phyloP scores from a whole-genome alignment of 805 yeast species.

The Metschnikowia lunata region DNA sequence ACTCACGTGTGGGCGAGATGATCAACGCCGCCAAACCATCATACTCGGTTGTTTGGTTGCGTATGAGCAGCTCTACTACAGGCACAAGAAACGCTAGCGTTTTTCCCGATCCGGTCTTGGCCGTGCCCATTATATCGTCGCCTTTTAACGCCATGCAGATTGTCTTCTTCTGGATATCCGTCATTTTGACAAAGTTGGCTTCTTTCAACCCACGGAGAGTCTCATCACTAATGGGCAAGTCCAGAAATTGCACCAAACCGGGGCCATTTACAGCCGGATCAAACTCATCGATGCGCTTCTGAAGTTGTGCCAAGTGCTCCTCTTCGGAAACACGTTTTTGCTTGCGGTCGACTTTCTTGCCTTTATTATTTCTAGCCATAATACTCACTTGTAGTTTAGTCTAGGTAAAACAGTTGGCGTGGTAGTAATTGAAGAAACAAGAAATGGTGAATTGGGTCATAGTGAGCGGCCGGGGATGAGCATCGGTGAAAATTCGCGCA shows the following conservation, averaged over 20 bases:
- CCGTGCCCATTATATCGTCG: slow-evolving; percentile 78
- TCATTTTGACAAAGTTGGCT: slow-evolving; percentile 72
- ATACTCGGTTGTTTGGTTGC: slow-evolving; percentile 69
- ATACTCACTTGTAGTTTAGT: no score
- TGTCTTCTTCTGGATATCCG: slow-evolving; percentile 81
- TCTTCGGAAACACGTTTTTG: slow-evolving; percentile 28
- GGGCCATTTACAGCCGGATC: slow-evolving; percentile 28
- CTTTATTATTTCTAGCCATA: slow-evolving; percentile 4
- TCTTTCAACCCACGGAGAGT: slow-evolving; percentile 71
- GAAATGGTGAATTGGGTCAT: slow-evolving; percentile 10
- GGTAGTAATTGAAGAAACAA: no score
- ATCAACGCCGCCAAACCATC: slow-evolving; percentile 90
- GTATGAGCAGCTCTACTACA: slow-evolving; percentile 61
- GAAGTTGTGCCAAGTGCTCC: slow-evolving; percentile 40
- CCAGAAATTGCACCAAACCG: slow-evolving; percentile 28
- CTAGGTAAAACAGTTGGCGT: no score
- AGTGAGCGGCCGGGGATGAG: slow-evolving; percentile 7
- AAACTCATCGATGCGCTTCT: slow-evolving; percentile 48
- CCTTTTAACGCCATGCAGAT: slow-evolving; percentile 76
- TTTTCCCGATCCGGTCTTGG: slow-evolving; percentile 88
- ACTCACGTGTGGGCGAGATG: slow-evolving; percentile 88
- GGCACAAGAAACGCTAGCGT: slow-evolving; percentile 86
- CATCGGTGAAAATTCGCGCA: slow-evolving; percentile 10
- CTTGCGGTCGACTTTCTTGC: slow-evolving; percentile 17
- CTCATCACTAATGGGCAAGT: slow-evolving; percentile 66